Evolutionary conservation across 768 basidiomycete species (phyloP), one percentile per base, ranked within the genome.

Genomic region (Hygrocybe punicea): DNA sequence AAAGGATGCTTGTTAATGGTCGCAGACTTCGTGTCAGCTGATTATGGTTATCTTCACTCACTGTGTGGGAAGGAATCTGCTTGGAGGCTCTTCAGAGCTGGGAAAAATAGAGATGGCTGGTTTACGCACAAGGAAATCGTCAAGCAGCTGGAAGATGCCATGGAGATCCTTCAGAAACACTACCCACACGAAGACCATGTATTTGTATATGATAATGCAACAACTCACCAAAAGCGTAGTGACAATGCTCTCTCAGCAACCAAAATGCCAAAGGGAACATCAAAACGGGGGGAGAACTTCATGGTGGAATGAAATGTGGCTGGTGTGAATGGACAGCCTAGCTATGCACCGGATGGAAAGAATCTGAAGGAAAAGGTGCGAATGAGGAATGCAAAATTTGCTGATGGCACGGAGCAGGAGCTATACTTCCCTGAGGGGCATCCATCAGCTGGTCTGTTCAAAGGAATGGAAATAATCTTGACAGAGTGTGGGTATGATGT

Each of bases 1-100:
- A 71, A 75, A 23, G 55, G 73, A 2, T 54, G 49, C 1, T 74
- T 69, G 3, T 53, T 71, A 1, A 75, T 74, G 71, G 64, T 74
- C 17, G 64, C 70, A 0, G 67, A 75, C 58, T 74, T 71, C 62
- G 69, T 75, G 1, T 74, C 68, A 2, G 60, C 71, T 4, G 68
- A 73, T 25, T 70, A 65, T 58, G 67, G 68, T 8, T 72, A 65
- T 63, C 46, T 73, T 8, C 25, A 11, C 11, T 69, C 65, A 13
- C 56, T 19, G 0, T 59, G 70, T 64, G 62, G 66, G 2, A 63
- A 58, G 25, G 42, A 65, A 24, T 42, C 11, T 25, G 62, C 63
- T 7, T 47, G 54, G 2, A 56, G 68, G 7, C 29, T 68, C 2
- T 69, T 72, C 53, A 50, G 58, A 24, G 56, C 60, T 16, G 69